Evolutionary conservation across 140 eudicot genomes (phyloP).

Genomic region (Anethum foeniculum): DNA sequence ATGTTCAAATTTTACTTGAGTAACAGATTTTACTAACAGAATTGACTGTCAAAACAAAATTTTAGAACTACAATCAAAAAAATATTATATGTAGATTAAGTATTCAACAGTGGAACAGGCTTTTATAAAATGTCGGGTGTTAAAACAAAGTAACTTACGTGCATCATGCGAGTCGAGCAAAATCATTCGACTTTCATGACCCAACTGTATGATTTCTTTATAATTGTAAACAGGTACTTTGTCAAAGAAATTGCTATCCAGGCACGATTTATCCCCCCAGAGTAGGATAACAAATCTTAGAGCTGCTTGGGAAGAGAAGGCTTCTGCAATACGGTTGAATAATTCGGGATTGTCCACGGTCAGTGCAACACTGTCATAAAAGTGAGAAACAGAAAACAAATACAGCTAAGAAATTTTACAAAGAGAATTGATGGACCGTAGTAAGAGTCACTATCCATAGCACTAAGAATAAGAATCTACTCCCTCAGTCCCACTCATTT

Average conservation of each 20-base stretch:
- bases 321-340: constrained; percentile 51
- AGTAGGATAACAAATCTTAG: constrained; percentile 60
- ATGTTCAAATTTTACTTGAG: background rate
- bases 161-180: constrained; percentile 66
- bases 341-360: constrained; percentile 81
- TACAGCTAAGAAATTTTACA: constrained; percentile 4
- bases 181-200: constrained; percentile 44
- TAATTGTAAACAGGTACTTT: constrained; percentile 57
- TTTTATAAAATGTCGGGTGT: background rate
- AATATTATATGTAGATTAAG: background rate
- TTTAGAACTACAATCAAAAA: background rate
- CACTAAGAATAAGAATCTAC: background rate
- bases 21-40: background rate
- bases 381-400: constrained; percentile 12
- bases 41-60: background rate
- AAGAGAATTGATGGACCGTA: background rate
- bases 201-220: constrained; percentile 62
- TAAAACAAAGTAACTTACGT: constrained; percentile 44
- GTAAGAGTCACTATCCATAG: background rate
- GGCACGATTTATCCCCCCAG: constrained; percentile 79
- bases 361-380: constrained; percentile 71
- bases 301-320: constrained; percentile 47
- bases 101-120: background rate
- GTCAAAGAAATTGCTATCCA: constrained; percentile 30
- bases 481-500: too few species aligned